phyloP scores from a whole-genome alignment of 768 basidiomycete genomes.

The Mycena sanguinolenta region DNA sequence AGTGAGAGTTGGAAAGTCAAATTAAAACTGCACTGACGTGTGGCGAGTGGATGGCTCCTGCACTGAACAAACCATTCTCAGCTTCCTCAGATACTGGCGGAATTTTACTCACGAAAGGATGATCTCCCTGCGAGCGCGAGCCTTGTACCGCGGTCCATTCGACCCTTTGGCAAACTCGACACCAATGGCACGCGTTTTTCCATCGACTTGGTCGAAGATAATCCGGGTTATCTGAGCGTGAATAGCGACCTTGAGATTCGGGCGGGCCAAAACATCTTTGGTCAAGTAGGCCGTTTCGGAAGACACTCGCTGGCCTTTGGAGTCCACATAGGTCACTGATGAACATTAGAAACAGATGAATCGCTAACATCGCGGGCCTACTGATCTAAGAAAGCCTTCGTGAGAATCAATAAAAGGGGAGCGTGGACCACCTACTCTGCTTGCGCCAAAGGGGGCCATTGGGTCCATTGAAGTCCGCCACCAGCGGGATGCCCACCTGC shows the following conservation, averaged over 20 bases:
- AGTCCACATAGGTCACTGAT: slow-evolving; percentile 77
- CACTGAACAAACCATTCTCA: slow-evolving; percentile 33
- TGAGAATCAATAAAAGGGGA: background rate
- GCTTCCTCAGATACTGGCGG: background rate
- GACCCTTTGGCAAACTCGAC: slow-evolving; percentile 67
- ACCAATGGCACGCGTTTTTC: slow-evolving; percentile 65
- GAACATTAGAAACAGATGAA: background rate
- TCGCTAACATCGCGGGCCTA: slow-evolving; percentile 40
- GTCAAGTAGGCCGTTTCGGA: slow-evolving; percentile 79
- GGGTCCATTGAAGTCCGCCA: slow-evolving; percentile 73
- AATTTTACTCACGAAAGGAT: slow-evolving; percentile 64
- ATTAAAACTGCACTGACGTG: slow-evolving; percentile 48
- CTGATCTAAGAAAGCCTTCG: slow-evolving; percentile 52
- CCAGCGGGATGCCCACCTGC: slow-evolving; percentile 68
- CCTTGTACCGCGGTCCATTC: slow-evolving; percentile 57
- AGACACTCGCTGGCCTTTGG: slow-evolving; percentile 66
- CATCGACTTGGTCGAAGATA: slow-evolving; percentile 60
- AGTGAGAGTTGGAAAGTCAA: background rate
- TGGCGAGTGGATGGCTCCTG: slow-evolving; percentile 71
- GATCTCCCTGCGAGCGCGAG: slow-evolving; percentile 68
- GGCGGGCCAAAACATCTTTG: slow-evolving; percentile 69
- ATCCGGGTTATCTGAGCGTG: slow-evolving; percentile 70
- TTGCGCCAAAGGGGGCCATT: slow-evolving; percentile 72
- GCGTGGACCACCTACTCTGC: slow-evolving; percentile 59
- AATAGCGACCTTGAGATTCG: slow-evolving; percentile 75